phyloP scores from a whole-genome alignment of 352 stramenopile genomes.

The Phytophthora syringae region DNA sequence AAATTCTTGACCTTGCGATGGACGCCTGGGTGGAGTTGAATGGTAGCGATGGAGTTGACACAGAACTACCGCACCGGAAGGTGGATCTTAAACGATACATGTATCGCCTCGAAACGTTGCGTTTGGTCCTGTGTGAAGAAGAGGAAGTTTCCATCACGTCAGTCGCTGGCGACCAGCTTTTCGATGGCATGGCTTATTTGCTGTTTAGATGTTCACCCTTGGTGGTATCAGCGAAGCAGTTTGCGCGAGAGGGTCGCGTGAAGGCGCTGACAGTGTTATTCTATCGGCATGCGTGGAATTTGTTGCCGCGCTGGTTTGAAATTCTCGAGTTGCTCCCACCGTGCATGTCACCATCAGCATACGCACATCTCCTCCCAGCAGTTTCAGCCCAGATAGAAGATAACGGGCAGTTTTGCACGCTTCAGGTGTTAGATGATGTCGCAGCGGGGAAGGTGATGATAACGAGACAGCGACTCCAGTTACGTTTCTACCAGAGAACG shows the following conservation, averaged over 20 bases:
- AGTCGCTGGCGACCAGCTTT: conserved; percentile 37
- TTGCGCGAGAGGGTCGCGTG: conserved; percentile 59
- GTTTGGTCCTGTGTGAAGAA: conserved; percentile 41
- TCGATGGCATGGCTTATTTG: conserved; percentile 45
- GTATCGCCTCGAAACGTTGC: conserved; percentile 62
- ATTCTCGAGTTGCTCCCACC: conserved; percentile 59
- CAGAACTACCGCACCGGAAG: conserved; percentile 22
- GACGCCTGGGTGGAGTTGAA: conserved; percentile 30
- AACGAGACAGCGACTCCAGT: conserved; percentile 26
- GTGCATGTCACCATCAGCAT: conserved; percentile 42
- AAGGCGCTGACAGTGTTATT: conserved; percentile 54
- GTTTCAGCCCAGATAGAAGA: conserved; percentile 32
- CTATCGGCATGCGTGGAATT: conserved; percentile 53
- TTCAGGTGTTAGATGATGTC: conserved; percentile 18
- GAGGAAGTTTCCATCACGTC: conserved; percentile 25
- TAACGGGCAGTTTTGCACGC: conserved; percentile 52
- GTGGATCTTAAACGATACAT: conserved; percentile 40
- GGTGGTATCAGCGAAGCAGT: conserved; percentile 44
- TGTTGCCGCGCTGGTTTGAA: conserved; percentile 53
- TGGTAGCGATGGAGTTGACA: conserved; percentile 4
- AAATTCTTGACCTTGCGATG: conserved; percentile 55
- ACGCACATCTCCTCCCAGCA: conserved; percentile 58
- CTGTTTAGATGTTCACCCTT: conserved; percentile 43
- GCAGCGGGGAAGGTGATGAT: not conserved
- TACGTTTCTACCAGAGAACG: conserved; percentile 46